phyloP scores from a whole-genome alignment of 257 asterid genomes.

The Solanum arcanum region DNA sequence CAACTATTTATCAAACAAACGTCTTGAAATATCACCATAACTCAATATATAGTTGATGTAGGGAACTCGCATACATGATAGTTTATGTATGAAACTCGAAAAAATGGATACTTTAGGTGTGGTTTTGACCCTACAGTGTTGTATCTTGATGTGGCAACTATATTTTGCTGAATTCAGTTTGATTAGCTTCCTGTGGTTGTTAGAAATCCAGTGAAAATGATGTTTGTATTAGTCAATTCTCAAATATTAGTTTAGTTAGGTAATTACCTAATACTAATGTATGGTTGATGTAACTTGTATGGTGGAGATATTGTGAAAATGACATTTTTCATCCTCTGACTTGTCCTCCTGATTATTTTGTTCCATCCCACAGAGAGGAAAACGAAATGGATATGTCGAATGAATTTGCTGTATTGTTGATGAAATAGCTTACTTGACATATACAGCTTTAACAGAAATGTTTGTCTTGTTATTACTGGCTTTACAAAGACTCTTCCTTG shows the following conservation, averaged over 20 bases:
- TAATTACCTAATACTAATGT: neutral
- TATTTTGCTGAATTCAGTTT: neutral
- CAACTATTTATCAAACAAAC: neutral
- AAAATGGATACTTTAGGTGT: neutral
- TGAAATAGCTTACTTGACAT: neutral
- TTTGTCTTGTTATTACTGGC: neutral
- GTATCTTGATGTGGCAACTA: neutral
- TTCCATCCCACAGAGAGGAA: neutral
- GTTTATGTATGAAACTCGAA: neutral
- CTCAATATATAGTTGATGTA: neutral
- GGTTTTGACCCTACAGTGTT: neutral
- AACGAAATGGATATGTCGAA: neutral
- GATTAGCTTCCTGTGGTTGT: neutral
- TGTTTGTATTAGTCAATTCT: neutral
- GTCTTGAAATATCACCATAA: neutral
- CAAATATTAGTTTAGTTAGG: neutral
- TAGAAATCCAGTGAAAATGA: neutral
- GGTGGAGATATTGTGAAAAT: neutral
- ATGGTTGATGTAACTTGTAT: neutral
- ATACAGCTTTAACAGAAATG: neutral
- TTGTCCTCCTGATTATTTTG: neutral
- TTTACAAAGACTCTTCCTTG: neutral
- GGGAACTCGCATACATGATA: neutral
- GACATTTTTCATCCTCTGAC: neutral
- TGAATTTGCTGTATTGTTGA: neutral